Percentiles rank a stretch among this genome's conserved stretches.
phyloP scores from a whole-genome alignment of 1,139 yeast genomes.

The Pichia sp. region DNA sequence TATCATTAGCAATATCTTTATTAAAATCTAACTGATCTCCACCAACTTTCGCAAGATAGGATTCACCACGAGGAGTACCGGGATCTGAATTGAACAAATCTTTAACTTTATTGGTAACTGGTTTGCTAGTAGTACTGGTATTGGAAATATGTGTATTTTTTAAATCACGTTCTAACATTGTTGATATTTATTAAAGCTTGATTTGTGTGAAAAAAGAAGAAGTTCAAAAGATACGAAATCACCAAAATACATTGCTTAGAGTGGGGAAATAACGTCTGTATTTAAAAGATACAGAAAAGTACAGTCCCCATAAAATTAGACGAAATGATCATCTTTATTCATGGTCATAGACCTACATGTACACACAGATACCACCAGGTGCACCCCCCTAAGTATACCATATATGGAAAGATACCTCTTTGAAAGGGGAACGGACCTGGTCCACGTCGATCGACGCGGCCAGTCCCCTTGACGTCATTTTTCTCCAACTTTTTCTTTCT shows the following conservation, averaged over 20 bases:
- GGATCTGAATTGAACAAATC: background rate
- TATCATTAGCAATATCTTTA: background rate
- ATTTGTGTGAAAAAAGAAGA: background rate
- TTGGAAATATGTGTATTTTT: background rate
- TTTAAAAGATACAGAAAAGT: background rate
- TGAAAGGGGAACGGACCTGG: background rate
- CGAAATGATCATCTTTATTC: background rate
- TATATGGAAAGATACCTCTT: background rate
- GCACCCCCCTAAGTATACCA: background rate
- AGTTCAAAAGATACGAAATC: too few relatives aligned
- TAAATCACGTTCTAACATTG: constrained; percentile 5
- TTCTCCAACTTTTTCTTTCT: background rate
- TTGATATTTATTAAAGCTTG: background rate
- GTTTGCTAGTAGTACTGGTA: background rate
- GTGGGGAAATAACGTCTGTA: background rate
- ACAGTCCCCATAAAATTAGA: background rate
- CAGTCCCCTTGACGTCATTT: background rate
- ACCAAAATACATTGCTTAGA: too few relatives aligned
- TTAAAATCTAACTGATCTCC: constrained; percentile 2
- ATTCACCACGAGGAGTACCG: constrained; percentile 11
- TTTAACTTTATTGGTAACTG: background rate
- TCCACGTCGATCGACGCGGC: background rate
- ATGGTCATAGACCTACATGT: too few relatives aligned
- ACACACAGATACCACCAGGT: background rate
- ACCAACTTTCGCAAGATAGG: constrained; percentile 4